These are phyloP conservation scores for Austroboletus niveus DNA, from an alignment of 1,284 basidiomycete species.

Conservation along the genomic window DNA sequence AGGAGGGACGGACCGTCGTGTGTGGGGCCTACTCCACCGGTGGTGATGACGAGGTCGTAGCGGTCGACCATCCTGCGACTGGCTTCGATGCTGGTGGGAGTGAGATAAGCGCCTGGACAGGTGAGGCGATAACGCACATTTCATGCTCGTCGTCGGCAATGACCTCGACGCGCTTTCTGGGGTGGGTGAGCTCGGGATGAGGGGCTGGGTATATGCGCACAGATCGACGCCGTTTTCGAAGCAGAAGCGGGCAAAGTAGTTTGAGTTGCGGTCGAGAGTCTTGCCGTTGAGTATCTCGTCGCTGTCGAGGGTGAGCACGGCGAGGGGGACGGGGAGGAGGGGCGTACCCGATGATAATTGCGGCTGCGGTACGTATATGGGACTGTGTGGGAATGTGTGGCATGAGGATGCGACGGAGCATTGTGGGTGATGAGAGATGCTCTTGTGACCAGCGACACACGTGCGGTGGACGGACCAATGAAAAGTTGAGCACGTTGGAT, in stretches of 20 bases:
- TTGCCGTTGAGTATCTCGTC: conserved; percentile 87
- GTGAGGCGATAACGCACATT: conserved; percentile 57
- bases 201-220: conserved; percentile 43
- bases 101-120: background rate
- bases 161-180: conserved; percentile 85
- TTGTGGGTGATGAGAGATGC: background rate
- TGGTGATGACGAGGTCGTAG: conserved; percentile 88
- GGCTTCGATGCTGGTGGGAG: conserved; percentile 67
- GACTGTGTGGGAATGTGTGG: background rate
- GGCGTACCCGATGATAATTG: conserved; percentile 70
- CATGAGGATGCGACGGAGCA: conserved; percentile 12
- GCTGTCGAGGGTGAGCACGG: conserved; percentile 34
- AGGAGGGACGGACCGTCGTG: conserved; percentile 62
- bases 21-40: conserved; percentile 85
- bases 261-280: conserved; percentile 84
- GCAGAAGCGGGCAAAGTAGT: conserved; percentile 83
- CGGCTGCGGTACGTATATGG: conserved; percentile 69
- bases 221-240: conserved; percentile 87
- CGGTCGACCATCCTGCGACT: conserved; percentile 76
- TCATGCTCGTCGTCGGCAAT: conserved; percentile 88
- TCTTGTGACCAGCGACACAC: conserved; percentile 19
- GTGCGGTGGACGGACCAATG: conserved; percentile 15
- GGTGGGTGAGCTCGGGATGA: background rate
- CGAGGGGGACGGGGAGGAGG: fast-evolving
- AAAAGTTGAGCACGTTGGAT: background rate